These are phyloP conservation scores for Pythium myriotylum DNA, from an alignment of 352 stramenopile genomes.

Conservation along the genomic window DNA sequence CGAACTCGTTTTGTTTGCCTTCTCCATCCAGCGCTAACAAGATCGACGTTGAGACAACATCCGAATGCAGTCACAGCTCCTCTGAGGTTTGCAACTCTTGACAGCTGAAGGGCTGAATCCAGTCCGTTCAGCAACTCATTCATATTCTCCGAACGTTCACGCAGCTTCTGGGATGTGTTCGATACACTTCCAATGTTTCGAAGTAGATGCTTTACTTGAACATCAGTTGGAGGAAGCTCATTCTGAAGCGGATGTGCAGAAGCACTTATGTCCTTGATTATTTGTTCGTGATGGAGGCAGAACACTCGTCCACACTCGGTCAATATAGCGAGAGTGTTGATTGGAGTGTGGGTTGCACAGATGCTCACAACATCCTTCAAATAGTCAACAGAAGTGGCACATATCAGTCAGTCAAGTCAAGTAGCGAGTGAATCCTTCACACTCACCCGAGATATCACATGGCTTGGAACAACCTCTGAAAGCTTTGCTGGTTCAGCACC, in stretches of 20 bases:
- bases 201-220: constrained; percentile 19
- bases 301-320: constrained; percentile 3
- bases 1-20: constrained; percentile 16
- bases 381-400: too few relatives aligned
- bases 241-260: too few relatives aligned
- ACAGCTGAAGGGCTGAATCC: constrained; percentile 49
- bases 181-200: constrained; percentile 18
- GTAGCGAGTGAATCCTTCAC: too few relatives aligned
- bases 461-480: too few relatives aligned
- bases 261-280: neutral
- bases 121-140: constrained; percentile 42
- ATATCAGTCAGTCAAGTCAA: too few relatives aligned
- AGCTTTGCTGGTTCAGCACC: too few relatives aligned
- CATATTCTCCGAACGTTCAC: constrained; percentile 36
- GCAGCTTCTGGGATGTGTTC: constrained; percentile 1
- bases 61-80: constrained; percentile 7
- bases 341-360: too few relatives aligned
- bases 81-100: constrained; percentile 22
- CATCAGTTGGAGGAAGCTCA: constrained; percentile 1
- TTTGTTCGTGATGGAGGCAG: neutral
- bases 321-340: too few relatives aligned
- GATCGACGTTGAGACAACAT: constrained; percentile 10
- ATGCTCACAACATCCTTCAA: too few relatives aligned
- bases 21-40: constrained; percentile 15
- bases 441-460: too few relatives aligned